A percentile compares a stretch with the other conserved stretches of the same genome.
phyloP scores from a whole-genome alignment of 2,329 filamentous ascomycete species.

The Monosporascus ibericus region DNA sequence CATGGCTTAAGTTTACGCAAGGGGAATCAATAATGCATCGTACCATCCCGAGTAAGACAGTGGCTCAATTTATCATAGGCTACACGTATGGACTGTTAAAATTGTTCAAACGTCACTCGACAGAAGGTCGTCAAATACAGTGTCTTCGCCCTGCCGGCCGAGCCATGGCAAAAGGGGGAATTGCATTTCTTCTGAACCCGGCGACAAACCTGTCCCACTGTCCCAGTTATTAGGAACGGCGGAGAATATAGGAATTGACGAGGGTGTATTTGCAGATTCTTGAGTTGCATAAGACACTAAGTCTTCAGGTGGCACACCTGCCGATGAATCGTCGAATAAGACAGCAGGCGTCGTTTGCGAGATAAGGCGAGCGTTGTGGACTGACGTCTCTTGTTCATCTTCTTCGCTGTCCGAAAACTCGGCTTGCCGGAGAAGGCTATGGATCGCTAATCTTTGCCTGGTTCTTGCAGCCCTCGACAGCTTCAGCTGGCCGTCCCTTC shows the following conservation, averaged over 20 bases:
- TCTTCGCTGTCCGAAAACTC: slow-evolving; percentile 20
- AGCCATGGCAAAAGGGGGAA: slow-evolving; percentile 10
- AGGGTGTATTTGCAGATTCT: no score
- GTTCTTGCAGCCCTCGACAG: slow-evolving; percentile 15
- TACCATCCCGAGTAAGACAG: no score
- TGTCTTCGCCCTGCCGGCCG: slow-evolving; percentile 3
- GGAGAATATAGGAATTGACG: neutral
- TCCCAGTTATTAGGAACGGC: neutral
- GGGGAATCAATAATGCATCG: no score
- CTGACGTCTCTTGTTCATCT: slow-evolving; percentile 8
- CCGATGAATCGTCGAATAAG: no score
- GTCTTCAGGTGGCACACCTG: no score
- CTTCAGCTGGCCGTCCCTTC: slow-evolving; percentile 4
- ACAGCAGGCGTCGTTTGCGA: no score
- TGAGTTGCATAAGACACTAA: no score
- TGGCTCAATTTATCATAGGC: no score
- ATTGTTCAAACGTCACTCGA: no score
- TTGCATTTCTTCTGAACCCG: neutral
- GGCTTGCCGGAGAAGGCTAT: slow-evolving; percentile 17
- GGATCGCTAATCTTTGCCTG: slow-evolving; percentile 20
- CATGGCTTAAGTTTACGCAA: no score
- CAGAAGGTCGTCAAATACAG: slow-evolving; percentile 3
- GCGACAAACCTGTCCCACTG: neutral
- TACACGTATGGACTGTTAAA: no score
- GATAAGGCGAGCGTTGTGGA: no score